Conservation (phyloP, 2,329 filamentous ascomycete genomes). For the Aspergillus uvarum region DNA sequence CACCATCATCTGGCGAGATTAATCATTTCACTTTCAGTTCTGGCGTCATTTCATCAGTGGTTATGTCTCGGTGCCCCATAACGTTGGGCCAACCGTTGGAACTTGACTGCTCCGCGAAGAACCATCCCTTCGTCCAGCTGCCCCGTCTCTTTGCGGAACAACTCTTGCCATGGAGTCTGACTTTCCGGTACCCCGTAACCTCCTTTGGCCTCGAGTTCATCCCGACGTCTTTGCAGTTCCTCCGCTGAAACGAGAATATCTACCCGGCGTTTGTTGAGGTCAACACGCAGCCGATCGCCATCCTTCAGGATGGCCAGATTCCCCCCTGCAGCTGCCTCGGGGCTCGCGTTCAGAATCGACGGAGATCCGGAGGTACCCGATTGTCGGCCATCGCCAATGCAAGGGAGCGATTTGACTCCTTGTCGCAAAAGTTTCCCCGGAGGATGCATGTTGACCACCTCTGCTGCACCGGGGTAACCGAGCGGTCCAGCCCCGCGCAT, state of each 20-base stretch:
- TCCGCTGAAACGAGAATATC: slow-evolving; percentile 48
- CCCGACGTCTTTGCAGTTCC: slow-evolving; percentile 44
- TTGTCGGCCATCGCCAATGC: slow-evolving; percentile 57
- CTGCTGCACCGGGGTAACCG: slow-evolving; percentile 53
- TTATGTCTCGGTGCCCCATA: slow-evolving; percentile 47
- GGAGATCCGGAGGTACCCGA: slow-evolving; percentile 57
- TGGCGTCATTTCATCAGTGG: slow-evolving; percentile 32
- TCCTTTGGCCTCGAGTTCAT: slow-evolving; percentile 38
- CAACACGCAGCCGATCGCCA: slow-evolving; percentile 53
- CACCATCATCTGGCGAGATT: not conserved
- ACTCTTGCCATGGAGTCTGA: slow-evolving; percentile 54
- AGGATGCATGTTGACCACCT: slow-evolving; percentile 56
- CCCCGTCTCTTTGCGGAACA: slow-evolving; percentile 49
- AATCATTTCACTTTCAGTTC: not conserved
- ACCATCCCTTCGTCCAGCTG: slow-evolving; percentile 52
- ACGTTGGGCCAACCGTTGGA: slow-evolving; percentile 48
- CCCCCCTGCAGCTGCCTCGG: slow-evolving; percentile 56
- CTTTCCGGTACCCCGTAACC: slow-evolving; percentile 43
- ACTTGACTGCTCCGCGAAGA: slow-evolving; percentile 47
- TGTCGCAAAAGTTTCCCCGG: slow-evolving; percentile 47
- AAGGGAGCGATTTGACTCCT: slow-evolving; percentile 50
- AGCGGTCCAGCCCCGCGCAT: slow-evolving; percentile 53
- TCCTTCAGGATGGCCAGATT: slow-evolving; percentile 53
- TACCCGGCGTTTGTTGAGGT: slow-evolving; percentile 51
- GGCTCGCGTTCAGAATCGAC: slow-evolving; percentile 57